Percentiles rank a stretch among this genome's conserved stretches.
Evolutionary conservation across 495 filamentous ascomycete species (phyloP).

Genomic region (Clavariopsis aquatica): DNA sequence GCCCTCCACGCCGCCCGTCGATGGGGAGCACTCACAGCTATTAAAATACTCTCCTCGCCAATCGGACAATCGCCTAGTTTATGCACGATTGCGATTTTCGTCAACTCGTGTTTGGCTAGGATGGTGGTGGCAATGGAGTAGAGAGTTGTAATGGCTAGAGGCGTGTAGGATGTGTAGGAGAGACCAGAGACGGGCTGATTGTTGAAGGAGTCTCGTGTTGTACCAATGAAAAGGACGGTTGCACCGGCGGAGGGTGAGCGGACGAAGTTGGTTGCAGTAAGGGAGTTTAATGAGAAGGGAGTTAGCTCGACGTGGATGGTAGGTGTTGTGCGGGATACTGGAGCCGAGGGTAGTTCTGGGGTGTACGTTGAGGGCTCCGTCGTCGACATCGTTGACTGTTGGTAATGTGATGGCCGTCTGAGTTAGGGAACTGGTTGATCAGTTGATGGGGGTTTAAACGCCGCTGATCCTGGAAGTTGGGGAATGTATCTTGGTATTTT

Average conservation of each 20-base stretch:
- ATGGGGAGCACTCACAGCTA: constrained; percentile 84
- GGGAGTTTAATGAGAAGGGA: constrained; percentile 60
- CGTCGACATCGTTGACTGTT: constrained; percentile 14
- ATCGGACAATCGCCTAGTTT: constrained; percentile 85
- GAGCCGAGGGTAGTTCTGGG: constrained; percentile 24
- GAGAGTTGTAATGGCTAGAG: constrained; percentile 76
- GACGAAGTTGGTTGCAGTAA: constrained; percentile 62
- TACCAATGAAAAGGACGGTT: constrained; percentile 57
- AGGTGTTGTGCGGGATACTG: constrained; percentile 37
- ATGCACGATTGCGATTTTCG: constrained; percentile 77
- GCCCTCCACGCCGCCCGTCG: constrained; percentile 85
- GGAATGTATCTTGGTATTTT: too few species aligned
- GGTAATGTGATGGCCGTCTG: not conserved
- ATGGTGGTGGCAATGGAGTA: constrained; percentile 64
- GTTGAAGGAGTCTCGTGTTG: constrained; percentile 82
- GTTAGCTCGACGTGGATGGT: constrained; percentile 63
- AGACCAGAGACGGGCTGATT: constrained; percentile 73
- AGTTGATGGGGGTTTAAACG: not conserved
- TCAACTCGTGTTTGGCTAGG: constrained; percentile 60
- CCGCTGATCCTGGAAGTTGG: too few species aligned
- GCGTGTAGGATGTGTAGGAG: constrained; percentile 78
- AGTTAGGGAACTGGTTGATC: not conserved
- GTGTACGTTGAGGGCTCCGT: constrained; percentile 25
- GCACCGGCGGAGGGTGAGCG: constrained; percentile 54
- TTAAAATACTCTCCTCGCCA: constrained; percentile 86